phyloP scores from a whole-genome alignment of 176 grass and related monocot genomes.

The Elaeis guineensis region DNA sequence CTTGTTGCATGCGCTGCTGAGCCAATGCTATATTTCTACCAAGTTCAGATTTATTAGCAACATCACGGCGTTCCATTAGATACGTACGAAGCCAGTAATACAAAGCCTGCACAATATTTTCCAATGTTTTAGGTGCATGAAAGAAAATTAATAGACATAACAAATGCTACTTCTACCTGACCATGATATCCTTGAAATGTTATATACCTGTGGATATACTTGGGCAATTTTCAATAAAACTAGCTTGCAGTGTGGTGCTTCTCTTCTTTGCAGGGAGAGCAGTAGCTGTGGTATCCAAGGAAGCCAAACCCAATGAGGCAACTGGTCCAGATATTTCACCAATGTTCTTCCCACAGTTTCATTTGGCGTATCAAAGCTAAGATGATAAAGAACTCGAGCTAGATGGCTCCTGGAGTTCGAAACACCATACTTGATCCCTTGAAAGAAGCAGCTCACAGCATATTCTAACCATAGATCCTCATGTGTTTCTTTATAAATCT shows the following conservation, averaged over 20 bases:
- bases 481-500: slow-evolving; percentile 90
- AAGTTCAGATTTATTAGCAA: slow-evolving; percentile 89
- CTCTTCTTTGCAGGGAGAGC: slow-evolving; percentile 83
- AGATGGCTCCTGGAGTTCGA: slow-evolving; percentile 94
- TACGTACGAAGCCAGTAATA: slow-evolving; percentile 98
- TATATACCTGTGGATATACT: slow-evolving; percentile 86
- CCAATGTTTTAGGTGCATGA: background rate
- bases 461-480: slow-evolving; percentile 96
- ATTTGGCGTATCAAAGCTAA: slow-evolving; percentile 93
- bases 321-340: slow-evolving; percentile 95
- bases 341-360: slow-evolving; percentile 84
- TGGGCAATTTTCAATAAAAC: slow-evolving; percentile 97
- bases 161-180: background rate
- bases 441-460: slow-evolving; percentile 89
- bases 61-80: slow-evolving; percentile 96
- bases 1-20: slow-evolving; percentile 93
- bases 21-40: slow-evolving; percentile 47
- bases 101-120: slow-evolving; percentile 52
- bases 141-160: too few relatives aligned
- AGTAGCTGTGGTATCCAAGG: slow-evolving; percentile 98
- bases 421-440: slow-evolving; percentile 91
- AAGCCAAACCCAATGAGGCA: slow-evolving; percentile 99
- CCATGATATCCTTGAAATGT: background rate
- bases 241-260: slow-evolving; percentile 92
- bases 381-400: slow-evolving; percentile 86